Evolutionary conservation across 345 rosid species (phyloP), one percentile per base, ranked within the genome.

Genomic region (Eutrema heterophyllum): DNA sequence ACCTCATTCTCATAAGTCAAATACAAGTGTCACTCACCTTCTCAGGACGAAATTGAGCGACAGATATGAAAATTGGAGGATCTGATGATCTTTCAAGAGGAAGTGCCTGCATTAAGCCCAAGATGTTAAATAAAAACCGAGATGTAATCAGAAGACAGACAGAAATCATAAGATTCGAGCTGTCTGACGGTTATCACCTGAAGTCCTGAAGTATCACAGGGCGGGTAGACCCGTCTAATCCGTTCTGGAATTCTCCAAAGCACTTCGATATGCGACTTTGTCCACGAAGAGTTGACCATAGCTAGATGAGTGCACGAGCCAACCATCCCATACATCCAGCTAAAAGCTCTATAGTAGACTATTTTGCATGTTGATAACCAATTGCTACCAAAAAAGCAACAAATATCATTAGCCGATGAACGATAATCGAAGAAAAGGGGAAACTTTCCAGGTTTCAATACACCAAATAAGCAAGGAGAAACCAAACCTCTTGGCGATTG

Each of bases 1-100:
- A 83, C 81, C 85, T 78, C 51, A 21, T 41, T 66, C 26, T 65
- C 38, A 63, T 68, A 79, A 81, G 73, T 72, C 73, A 77, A 62
- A 73, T 54, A 51, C 35, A 80, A 80, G 8, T 52, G 72, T 83
- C 58, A 49, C 87, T 76, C 85, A 95, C 99, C 99, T 95, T 95
- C 92, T 95, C 99, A 52, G 97, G 99, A 76, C 97, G 97, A 83
- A 95, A 95, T 61, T 95, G 99, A 32, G 97, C 96, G 57, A 95
- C 93, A 0, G 97, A 95, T 72, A 95, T 88, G 52, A 95, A 79
- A 27, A 68, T 71, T 7, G 97, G 97, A 49, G 69, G 71, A 74
- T 80, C 75, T n/a, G 75, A 68, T 8, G 89, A 72, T 80, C 97
- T 82, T 83, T 88, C 87, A 79, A 90, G 75, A 68, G 99, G 88